phyloP scores from a whole-genome alignment of 2,329 filamentous ascomycete species.

The Trichoderma sp. region DNA sequence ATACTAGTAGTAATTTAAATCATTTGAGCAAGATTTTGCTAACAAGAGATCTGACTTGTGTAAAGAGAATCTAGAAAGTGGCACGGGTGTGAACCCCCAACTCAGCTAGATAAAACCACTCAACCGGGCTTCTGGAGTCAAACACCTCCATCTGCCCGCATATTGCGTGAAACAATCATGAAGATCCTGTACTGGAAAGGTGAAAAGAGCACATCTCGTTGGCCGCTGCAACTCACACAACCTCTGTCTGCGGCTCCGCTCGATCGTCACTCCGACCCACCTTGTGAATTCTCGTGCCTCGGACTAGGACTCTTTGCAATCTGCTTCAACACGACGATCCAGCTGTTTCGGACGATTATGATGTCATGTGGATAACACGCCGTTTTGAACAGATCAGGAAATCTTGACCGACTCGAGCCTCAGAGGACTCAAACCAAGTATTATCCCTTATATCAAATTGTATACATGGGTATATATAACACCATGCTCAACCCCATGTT shows the following conservation, averaged over 20 bases:
- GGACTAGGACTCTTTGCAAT: slow-evolving; percentile 1
- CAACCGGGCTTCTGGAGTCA: background rate
- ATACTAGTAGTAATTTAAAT: background rate
- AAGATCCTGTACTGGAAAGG: background rate
- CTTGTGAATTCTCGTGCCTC: background rate
- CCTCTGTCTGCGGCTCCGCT: background rate
- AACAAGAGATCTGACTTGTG: background rate
- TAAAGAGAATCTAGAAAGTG: background rate
- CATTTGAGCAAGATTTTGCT: background rate
- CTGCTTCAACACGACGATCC: background rate
- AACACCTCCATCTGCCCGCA: slow-evolving; percentile 2
- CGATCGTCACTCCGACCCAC: slow-evolving; percentile 5
- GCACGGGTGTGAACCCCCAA: background rate
- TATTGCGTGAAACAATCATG: background rate
- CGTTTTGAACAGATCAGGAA: background rate
- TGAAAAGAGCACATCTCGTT: background rate
- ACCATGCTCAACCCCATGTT: background rate
- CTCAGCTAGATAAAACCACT: background rate
- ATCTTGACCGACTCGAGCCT: background rate
- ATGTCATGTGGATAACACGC: slow-evolving; percentile 15
- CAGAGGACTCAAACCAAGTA: background rate
- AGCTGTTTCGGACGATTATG: background rate
- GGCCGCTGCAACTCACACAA: background rate
- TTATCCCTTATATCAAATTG: background rate
- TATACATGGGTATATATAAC: background rate